These are phyloP conservation scores for Mollisia scopiformis DNA, from an alignment of 2,329 filamentous ascomycete species.

Conservation along the genomic window DNA sequence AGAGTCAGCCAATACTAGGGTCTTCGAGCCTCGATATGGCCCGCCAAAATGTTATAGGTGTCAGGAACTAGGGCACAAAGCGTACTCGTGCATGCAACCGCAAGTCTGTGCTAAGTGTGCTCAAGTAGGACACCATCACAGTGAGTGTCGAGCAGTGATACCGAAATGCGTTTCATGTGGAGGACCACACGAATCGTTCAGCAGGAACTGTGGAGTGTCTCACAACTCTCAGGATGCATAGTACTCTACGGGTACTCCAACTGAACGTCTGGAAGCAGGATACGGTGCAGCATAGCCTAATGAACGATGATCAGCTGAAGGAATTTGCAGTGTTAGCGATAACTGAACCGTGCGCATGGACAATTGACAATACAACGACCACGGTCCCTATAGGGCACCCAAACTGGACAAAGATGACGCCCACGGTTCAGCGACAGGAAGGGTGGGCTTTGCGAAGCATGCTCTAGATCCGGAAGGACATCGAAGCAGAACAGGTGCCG, in stretches of 20 bases:
- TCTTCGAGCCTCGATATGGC: neutral
- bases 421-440: conserved; percentile 17
- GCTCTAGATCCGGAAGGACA: conserved; percentile 33
- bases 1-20: too few species aligned
- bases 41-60: neutral
- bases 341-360: neutral
- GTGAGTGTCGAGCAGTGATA: neutral
- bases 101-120: conserved; percentile 1
- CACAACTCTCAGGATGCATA: neutral
- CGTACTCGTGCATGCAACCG: neutral
- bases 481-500: conserved; percentile 27
- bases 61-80: neutral
- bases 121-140: neutral
- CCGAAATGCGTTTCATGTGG: neutral
- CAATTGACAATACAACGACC: neutral
- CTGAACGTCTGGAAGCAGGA: conserved; percentile 13
- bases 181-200: neutral
- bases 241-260: neutral
- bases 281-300: conserved; percentile 16
- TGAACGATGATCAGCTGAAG: conserved; percentile 14
- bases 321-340: conserved; percentile 14
- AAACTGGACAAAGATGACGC: conserved; percentile 19
- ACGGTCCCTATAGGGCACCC: conserved; percentile 13
- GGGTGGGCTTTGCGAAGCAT: conserved; percentile 33
- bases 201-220: neutral